Percentiles rank a stretch among this genome's conserved stretches.
Conservation (phyloP, 495 filamentous ascomycete genomes). For the Penicillium lividum region DNA sequence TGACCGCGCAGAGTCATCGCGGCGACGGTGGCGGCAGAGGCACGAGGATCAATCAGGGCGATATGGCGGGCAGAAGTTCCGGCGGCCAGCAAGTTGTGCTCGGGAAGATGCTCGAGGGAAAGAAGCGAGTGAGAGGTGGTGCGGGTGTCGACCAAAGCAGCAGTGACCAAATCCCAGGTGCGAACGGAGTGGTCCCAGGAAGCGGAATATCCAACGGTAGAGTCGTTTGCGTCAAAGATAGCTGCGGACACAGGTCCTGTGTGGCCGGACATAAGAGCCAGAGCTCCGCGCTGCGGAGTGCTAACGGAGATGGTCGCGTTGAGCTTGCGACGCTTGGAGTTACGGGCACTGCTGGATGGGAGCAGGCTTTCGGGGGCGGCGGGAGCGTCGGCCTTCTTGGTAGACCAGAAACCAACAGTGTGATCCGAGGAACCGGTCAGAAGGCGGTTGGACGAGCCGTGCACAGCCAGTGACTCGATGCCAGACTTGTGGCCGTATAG, state of each 20-base stretch:
- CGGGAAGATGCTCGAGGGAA: conserved; percentile 67
- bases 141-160: conserved; percentile 69
- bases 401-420: conserved; percentile 81
- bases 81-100: conserved; percentile 72
- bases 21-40: conserved; percentile 66
- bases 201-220: conserved; percentile 84
- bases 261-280: conserved; percentile 72
- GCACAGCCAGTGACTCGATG: conserved; percentile 75
- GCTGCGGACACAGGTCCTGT: conserved; percentile 68
- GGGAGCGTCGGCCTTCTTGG: conserved; percentile 70
- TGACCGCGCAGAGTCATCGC: conserved; percentile 91
- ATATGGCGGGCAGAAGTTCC: conserved; percentile 86
- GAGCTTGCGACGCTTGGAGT: conserved; percentile 76
- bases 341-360: conserved; percentile 55
- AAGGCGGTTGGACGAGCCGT: conserved; percentile 71
- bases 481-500: conserved; percentile 80
- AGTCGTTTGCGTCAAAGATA: conserved; percentile 80
- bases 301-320: conserved; percentile 53
- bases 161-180: conserved; percentile 88
- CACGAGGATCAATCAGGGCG: conserved; percentile 85
- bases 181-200: conserved; percentile 87
- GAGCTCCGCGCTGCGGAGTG: conserved; percentile 74
- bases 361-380: conserved; percentile 65
- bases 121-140: conserved; percentile 80
- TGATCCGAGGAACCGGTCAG: conserved; percentile 82